phyloP scores from a whole-genome alignment of 2,329 filamentous ascomycete species.

The Microdochium bolleyi region DNA sequence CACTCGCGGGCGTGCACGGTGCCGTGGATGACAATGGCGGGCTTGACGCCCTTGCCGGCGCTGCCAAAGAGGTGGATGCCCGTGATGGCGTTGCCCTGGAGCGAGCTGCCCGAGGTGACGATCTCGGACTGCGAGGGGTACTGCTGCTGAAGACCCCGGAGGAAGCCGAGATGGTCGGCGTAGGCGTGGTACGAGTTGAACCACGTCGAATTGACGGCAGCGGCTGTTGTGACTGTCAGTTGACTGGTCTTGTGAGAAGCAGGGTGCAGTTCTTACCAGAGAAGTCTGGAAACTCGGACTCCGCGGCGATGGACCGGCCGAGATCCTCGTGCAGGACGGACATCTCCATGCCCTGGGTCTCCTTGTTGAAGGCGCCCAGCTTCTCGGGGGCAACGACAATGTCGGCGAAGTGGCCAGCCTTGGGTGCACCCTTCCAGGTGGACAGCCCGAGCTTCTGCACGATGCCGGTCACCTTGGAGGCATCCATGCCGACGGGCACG shows the following conservation, averaged over 20 bases:
- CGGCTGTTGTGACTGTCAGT: conserved; percentile 11
- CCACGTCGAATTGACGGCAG: conserved; percentile 26
- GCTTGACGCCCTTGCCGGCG: conserved; percentile 32
- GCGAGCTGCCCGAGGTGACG: conserved; percentile 34
- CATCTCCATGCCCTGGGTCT: conserved; percentile 17
- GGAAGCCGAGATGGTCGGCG: conserved; percentile 40
- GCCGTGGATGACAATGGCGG: conserved; percentile 42
- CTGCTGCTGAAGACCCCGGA: conserved; percentile 33
- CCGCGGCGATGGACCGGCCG: conserved; percentile 26
- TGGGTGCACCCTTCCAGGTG: conserved; percentile 28
- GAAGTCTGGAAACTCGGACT: conserved; percentile 20
- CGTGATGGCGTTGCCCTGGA: conserved; percentile 43
- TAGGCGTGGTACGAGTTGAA: conserved; percentile 48
- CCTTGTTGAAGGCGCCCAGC: conserved; percentile 19
- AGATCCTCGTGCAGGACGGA: conserved; percentile 29
- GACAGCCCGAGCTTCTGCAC: conserved; percentile 23
- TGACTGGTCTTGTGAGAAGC: conserved; percentile 4
- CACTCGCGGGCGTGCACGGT: conserved; percentile 49
- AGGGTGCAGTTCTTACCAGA: conserved; percentile 12
- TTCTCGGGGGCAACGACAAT: conserved; percentile 28
- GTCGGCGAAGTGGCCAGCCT: conserved; percentile 26
- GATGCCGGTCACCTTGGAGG: conserved; percentile 22
- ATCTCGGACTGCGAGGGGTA: conserved; percentile 40
- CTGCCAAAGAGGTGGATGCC: conserved; percentile 48
- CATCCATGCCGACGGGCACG: conserved; percentile 25